These are phyloP conservation scores for Margaritispora aquatica DNA, from an alignment of 495 filamentous ascomycete species.

Conservation along the genomic window DNA sequence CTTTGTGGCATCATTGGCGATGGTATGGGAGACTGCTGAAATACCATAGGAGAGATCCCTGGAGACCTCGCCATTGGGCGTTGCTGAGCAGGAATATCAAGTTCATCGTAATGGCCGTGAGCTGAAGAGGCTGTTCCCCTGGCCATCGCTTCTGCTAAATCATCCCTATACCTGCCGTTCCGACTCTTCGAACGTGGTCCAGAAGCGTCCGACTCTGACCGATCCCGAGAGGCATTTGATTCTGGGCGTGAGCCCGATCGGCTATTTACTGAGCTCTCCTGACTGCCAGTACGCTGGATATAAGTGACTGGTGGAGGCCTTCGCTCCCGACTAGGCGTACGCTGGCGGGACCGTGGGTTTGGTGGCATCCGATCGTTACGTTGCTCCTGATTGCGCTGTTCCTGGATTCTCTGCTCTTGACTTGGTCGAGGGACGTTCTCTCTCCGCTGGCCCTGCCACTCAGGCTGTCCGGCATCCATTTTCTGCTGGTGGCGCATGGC, in stretches of 20 bases:
- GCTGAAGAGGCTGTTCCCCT: conserved; percentile 9
- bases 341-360: conserved; percentile 21
- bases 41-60: conserved; percentile 36
- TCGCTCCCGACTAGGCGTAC: conserved; percentile 38
- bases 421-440: neutral
- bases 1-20: conserved; percentile 10
- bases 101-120: conserved; percentile 22
- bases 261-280: conserved; percentile 21
- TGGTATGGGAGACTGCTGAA: conserved; percentile 30
- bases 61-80: conserved; percentile 34
- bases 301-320: conserved; percentile 37
- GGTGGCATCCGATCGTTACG: conserved; percentile 25
- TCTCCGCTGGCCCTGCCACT: conserved; percentile 15
- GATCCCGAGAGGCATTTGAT: conserved; percentile 47
- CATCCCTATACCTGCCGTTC: conserved; percentile 33
- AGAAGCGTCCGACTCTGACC: conserved; percentile 57
- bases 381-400: conserved; percentile 10
- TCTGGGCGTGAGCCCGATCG: conserved; percentile 26
- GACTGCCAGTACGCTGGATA: conserved; percentile 31
- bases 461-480: conserved; percentile 14
- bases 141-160: conserved; percentile 17
- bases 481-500: conserved; percentile 18
- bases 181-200: conserved; percentile 48
- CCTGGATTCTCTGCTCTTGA: too few relatives aligned
- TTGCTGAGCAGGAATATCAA: conserved; percentile 22